Evolutionary conservation across 73 alveolate genomes (phyloP).

Genomic region (Paramecium tetraurelia): DNA sequence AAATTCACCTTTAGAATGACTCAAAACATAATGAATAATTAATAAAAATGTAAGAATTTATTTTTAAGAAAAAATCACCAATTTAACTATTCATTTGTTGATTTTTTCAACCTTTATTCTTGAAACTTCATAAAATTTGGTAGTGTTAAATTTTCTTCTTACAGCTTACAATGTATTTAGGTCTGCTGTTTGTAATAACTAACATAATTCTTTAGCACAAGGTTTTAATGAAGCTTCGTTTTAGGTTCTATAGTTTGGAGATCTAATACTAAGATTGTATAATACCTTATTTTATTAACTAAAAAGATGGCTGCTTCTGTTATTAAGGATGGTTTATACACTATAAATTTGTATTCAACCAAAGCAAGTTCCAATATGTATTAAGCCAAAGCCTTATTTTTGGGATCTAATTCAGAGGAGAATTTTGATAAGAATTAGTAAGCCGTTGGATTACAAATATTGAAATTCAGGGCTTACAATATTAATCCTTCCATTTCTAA

Average conservation of each 20-base stretch:
- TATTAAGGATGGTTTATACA: neutral
- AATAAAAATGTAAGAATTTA: neutral
- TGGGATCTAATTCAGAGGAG: neutral
- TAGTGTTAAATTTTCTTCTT: neutral
- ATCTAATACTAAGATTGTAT: neutral
- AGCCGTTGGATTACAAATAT: neutral
- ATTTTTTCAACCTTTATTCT: slow-evolving; percentile 1
- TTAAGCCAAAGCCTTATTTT: neutral
- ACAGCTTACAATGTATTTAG: slow-evolving; percentile 31
- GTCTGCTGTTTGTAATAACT: slow-evolving; percentile 11
- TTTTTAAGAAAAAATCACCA: neutral
- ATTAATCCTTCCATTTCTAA: slow-evolving; percentile 47
- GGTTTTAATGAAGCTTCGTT: slow-evolving; percentile 14
- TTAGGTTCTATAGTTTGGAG: slow-evolving; percentile 53
- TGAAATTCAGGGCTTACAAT: neutral
- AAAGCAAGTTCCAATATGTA: slow-evolving; percentile 1
- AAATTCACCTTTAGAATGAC: neutral
- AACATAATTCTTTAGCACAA: slow-evolving; percentile 50
- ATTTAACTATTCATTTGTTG: neutral
- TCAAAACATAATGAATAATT: neutral
- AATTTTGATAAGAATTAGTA: neutral
- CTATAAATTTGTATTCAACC: neutral
- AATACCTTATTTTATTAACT: slow-evolving; percentile 16
- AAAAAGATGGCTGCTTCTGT: neutral
- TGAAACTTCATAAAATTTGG: slow-evolving; percentile 44